Percentiles rank a stretch among this genome's conserved stretches.
Evolutionary conservation across 768 basidiomycete genomes (phyloP).

Genomic region (Phaeotremella skinneri): DNA sequence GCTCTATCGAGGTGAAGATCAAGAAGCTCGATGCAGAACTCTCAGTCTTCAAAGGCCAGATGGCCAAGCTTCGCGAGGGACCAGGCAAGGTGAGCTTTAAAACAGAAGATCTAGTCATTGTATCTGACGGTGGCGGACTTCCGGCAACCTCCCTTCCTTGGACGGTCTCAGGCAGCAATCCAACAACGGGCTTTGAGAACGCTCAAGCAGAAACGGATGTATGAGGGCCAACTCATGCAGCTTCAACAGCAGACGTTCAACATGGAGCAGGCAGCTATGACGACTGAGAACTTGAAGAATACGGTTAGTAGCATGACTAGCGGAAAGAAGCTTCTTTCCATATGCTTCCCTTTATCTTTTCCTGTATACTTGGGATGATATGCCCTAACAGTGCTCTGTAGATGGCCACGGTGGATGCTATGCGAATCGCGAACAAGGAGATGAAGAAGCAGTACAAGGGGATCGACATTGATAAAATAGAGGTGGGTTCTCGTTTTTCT

Average conservation of each 20-base stretch:
- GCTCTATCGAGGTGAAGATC: conserved; percentile 91
- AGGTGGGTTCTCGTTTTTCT: conserved; percentile 59
- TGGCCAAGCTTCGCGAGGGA: conserved; percentile 86
- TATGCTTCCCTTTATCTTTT: too few species aligned
- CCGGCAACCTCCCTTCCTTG: background rate
- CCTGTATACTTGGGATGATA: background rate
- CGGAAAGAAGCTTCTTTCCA: too few species aligned
- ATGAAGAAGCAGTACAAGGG: conserved; percentile 95
- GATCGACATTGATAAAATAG: conserved; percentile 96
- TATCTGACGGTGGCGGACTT: background rate
- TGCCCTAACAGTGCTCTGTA: conserved; percentile 14
- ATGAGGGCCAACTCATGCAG: conserved; percentile 81
- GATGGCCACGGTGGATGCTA: conserved; percentile 97
- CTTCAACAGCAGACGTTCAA: conserved; percentile 94
- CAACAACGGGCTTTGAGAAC: conserved; percentile 91
- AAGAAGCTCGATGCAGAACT: conserved; percentile 95
- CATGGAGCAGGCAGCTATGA: conserved; percentile 92
- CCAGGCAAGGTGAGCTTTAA: conserved; percentile 76
- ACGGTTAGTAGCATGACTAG: conserved; percentile 59
- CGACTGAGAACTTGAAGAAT: conserved; percentile 96
- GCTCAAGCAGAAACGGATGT: conserved; percentile 90
- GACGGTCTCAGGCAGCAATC: conserved; percentile 66
- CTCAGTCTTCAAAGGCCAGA: conserved; percentile 86
- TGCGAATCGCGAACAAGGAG: conserved; percentile 94
- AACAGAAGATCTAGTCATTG: background rate